Evolutionary conservation across 2,329 filamentous ascomycete species (phyloP).

Genomic region (Bipolaris zeicola): DNA sequence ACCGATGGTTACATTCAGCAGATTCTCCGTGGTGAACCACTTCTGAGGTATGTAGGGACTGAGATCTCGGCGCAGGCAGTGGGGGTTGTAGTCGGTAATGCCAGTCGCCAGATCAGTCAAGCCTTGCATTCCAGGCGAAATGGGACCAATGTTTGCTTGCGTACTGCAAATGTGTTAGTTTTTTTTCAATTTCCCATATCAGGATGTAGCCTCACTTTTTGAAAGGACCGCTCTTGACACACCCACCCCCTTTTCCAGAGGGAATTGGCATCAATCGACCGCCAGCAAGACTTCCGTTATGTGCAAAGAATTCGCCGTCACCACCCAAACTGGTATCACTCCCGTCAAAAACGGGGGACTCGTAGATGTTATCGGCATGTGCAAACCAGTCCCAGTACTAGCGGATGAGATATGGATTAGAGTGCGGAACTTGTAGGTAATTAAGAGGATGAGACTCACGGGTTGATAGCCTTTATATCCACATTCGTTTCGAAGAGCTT

Average conservation of each 20-base stretch:
- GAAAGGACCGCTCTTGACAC: conserved; percentile 7
- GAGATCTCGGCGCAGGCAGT: conserved; percentile 5
- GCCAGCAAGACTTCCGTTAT: conserved; percentile 8
- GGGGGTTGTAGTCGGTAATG: conserved; percentile 4
- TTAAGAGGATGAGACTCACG: background rate
- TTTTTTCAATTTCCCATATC: accelerated
- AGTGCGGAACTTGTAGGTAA: background rate
- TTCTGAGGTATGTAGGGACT: conserved; percentile 7
- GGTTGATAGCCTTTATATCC: conserved; percentile 11
- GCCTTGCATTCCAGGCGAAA: conserved; percentile 11
- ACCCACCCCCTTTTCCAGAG: conserved; percentile 8
- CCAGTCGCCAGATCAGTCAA: conserved; percentile 2
- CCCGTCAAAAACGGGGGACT: conserved; percentile 6
- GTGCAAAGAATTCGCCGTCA: conserved; percentile 7
- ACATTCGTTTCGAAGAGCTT: conserved; percentile 9
- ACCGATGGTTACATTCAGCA: conserved; percentile 6
- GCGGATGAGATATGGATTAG: background rate
- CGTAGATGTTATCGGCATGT: conserved; percentile 3
- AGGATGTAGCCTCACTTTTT: background rate
- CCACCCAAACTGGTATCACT: conserved; percentile 8
- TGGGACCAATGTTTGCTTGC: conserved; percentile 6
- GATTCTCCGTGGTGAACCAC: conserved; percentile 5
- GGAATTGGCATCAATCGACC: conserved; percentile 3
- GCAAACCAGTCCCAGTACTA: conserved; percentile 12
- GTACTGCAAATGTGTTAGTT: background rate